phyloP scores from a whole-genome alignment of 495 filamentous ascomycete genomes.

The Lasiosphaeria miniovina region DNA sequence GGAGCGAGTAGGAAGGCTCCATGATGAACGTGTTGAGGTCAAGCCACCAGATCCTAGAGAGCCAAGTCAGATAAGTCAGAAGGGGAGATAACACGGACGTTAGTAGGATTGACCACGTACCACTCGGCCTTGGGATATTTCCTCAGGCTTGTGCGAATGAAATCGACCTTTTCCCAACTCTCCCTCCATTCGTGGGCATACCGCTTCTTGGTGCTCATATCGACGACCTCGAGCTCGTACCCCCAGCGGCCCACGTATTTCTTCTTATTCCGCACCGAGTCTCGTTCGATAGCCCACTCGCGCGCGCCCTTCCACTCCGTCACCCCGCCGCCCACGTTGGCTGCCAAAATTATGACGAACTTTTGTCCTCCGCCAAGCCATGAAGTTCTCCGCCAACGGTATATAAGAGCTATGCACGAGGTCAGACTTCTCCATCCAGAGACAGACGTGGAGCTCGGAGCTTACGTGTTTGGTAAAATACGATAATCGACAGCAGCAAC shows the following conservation, averaged over 20 bases:
- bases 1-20: conserved; percentile 89
- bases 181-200: conserved; percentile 99
- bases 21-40: conserved; percentile 98
- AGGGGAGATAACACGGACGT: neutral
- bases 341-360: conserved; percentile 88
- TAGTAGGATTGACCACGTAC: conserved; percentile 48
- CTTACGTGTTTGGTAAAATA: conserved; percentile 71
- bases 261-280: conserved; percentile 92
- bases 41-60: conserved; percentile 93
- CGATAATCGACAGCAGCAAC: conserved; percentile 59
- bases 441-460: conserved; percentile 12
- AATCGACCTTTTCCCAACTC: conserved; percentile 98
- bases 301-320: conserved; percentile 99
- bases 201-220: conserved; percentile 96
- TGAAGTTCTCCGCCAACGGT: conserved; percentile 45
- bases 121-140: conserved; percentile 97
- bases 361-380: conserved; percentile 80
- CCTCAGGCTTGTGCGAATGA: conserved; percentile 82
- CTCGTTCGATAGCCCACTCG: conserved; percentile 97
- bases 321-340: conserved; percentile 92
- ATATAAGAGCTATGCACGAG: conserved; percentile 37
- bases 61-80: conserved; percentile 24
- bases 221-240: conserved; percentile 92
- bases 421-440: conserved; percentile 8
- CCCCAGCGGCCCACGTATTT: conserved; percentile 86